These are phyloP conservation scores for Endotrypanum monterogeii DNA, from an alignment of 208 protist species.

Conservation along the genomic window DNA sequence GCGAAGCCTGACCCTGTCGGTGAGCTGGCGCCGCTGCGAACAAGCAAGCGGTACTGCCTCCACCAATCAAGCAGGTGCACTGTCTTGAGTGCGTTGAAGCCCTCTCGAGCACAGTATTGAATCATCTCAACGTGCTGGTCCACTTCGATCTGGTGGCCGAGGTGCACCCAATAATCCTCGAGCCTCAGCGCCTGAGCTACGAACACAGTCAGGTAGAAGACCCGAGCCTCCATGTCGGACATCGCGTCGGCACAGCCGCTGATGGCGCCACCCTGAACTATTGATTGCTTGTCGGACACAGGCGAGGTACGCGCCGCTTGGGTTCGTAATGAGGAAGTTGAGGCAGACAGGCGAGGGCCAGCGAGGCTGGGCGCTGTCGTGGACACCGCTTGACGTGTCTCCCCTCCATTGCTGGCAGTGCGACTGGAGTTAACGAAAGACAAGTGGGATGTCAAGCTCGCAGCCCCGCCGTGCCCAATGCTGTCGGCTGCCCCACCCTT, in stretches of 20 bases:
- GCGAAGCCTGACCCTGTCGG: background rate
- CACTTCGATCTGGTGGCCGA: slow-evolving; percentile 69
- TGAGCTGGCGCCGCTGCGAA: slow-evolving; percentile 19
- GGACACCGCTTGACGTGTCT: background rate
- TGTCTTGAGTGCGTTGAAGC: slow-evolving; percentile 58
- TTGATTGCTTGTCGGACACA: background rate
- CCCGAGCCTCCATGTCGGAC: slow-evolving; percentile 16
- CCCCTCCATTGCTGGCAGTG: background rate
- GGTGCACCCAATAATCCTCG: slow-evolving; percentile 67
- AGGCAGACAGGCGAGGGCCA: background rate
- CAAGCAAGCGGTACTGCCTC: slow-evolving; percentile 28
- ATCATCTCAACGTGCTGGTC: slow-evolving; percentile 68
- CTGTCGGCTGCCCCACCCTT: background rate
- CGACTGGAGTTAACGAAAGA: background rate
- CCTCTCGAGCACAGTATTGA: slow-evolving; percentile 59
- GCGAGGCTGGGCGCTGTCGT: background rate
- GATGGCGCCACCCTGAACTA: background rate
- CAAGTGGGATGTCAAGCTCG: background rate
- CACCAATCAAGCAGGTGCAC: slow-evolving; percentile 65
- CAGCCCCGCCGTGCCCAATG: background rate
- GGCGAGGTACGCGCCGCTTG: background rate
- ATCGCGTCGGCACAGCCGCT: background rate
- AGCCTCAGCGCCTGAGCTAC: slow-evolving; percentile 49
- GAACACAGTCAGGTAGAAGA: slow-evolving; percentile 38
- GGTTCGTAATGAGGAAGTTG: background rate